Base-by-base conservation (phyloP, 768 basidiomycete genomes). In the Hemileccinum impolitum region DNA sequence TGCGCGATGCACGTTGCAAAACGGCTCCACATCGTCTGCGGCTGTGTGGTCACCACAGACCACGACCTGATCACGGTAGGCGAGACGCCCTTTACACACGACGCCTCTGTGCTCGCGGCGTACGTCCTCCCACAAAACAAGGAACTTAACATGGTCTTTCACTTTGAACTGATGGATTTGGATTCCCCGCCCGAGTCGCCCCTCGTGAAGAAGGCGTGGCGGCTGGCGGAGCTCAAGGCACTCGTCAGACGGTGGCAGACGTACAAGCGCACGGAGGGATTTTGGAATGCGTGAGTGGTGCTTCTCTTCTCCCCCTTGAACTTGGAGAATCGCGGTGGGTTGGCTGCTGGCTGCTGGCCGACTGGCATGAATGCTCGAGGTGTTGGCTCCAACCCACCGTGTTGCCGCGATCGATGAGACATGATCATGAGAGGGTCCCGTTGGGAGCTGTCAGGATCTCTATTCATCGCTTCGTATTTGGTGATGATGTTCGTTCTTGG, bases 61-160 rank as follows among this genome's bases (percentile, higher is more conserved):
- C 70, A 78, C 45, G 75, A 81, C 52, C 56, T 79, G n/a, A 81
- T 84, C 53, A 84, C 81, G 19, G 82, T 85, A 13, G 82, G 84
- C 40, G 84, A 83, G 65, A 77, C 78, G 1, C 79, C 82, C 0
- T 79, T 78, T 59, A 82, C 82, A 4, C 73, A 81, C 52, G 72
- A 75, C 41, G 66, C 80, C 7, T 64, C 72, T 8, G 66, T 72
- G 49, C 64, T 88, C 12, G 79, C 80, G 10, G 66, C 69, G 40
- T 82, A 86, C 60, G 77, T 78, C 35, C 73, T 81, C 3, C 79
- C 83, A 0, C 53, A 49, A 13, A 80, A 80, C 63, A 76, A 81
- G 48, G 80, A 85, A 59, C 75, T 85, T 21, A 70, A 85, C 58
- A 82, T 80, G 78, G 74, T 82, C 26, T 85, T 87, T 63, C 73